Conservation (phyloP, 352 stramenopile genomes). For the Blastocystis hominis region DNA sequence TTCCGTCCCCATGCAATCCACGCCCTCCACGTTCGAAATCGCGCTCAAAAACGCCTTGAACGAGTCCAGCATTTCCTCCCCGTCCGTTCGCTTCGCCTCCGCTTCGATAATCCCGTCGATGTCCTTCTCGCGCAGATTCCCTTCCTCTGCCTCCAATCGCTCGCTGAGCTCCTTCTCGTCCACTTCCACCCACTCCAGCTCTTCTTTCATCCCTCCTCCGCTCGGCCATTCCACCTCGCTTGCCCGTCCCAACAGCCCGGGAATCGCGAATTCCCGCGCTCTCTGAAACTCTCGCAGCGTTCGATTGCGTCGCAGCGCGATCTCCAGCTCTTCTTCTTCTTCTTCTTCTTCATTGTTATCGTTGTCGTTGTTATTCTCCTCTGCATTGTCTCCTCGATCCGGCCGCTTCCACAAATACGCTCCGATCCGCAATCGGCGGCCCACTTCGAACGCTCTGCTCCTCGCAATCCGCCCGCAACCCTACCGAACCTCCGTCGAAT, state of each 20-base stretch:
- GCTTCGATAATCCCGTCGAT: neutral
- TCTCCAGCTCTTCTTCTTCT: neutral
- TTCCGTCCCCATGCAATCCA: neutral
- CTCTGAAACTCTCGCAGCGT: neutral
- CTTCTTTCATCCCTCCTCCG: neutral
- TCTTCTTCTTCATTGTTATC: neutral
- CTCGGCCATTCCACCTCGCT: neutral
- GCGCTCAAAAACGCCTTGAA: conserved; percentile 22
- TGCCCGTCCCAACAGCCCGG: neutral
- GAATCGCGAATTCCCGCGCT: neutral
- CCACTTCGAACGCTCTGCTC: neutral
- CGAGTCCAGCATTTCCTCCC: neutral
- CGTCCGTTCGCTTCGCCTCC: neutral
- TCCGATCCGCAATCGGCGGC: neutral
- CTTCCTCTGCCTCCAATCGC: neutral
- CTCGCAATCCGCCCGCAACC: neutral
- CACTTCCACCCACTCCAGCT: neutral
- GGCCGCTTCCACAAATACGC: neutral
- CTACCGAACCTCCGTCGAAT: neutral
- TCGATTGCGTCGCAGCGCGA: neutral
- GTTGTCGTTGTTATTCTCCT: neutral
- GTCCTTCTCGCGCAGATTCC: conserved; percentile 23
- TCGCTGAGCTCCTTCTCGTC: neutral
- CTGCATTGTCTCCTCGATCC: neutral
- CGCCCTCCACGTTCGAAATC: conserved; percentile 18